phyloP scores from a whole-genome alignment of 805 yeast species.

The Clavispora asparagi region DNA sequence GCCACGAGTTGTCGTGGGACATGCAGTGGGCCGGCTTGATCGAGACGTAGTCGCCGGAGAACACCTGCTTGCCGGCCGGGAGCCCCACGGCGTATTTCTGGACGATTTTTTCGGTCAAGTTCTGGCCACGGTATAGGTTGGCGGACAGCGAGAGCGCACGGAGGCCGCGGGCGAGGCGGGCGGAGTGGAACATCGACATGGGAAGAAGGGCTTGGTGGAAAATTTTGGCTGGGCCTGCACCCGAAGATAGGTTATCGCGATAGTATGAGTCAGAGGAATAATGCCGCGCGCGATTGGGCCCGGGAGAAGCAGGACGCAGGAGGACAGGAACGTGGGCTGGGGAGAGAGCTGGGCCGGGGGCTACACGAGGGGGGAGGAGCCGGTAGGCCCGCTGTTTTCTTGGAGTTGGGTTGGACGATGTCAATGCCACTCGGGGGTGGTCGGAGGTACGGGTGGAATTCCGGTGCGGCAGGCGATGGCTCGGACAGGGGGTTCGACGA shows the following conservation, averaged over 20 bases:
- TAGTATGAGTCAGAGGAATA: slow-evolving; percentile 16
- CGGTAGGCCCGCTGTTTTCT: too few relatives aligned
- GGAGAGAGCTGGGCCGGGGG: too few relatives aligned
- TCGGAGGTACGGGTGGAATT: too few relatives aligned
- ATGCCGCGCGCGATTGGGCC: slow-evolving; percentile 13
- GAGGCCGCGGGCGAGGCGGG: slow-evolving; percentile 5
- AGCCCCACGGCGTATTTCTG: slow-evolving; percentile 89
- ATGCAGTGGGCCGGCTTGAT: slow-evolving; percentile 95
- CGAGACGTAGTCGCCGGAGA: slow-evolving; percentile 90
- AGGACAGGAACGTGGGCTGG: too few relatives aligned
- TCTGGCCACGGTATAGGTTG: slow-evolving; percentile 50
- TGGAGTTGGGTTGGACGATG: too few relatives aligned
- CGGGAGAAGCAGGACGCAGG: too few relatives aligned
- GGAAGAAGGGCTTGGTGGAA: not conserved
- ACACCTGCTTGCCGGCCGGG: slow-evolving; percentile 69
- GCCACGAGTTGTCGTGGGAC: slow-evolving; percentile 99
- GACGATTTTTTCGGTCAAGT: slow-evolving; percentile 91
- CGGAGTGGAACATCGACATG: slow-evolving; percentile 9
- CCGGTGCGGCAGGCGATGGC: too few relatives aligned
- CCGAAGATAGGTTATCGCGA: slow-evolving; percentile 1
- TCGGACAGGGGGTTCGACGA: too few relatives aligned
- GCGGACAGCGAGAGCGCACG: slow-evolving; percentile 14
- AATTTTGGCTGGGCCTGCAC: not conserved
- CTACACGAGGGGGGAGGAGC: too few relatives aligned
- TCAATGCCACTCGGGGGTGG: too few relatives aligned